Base-by-base conservation (phyloP, 2,329 filamentous ascomycete genomes). In the Clonostachys sp. region DNA sequence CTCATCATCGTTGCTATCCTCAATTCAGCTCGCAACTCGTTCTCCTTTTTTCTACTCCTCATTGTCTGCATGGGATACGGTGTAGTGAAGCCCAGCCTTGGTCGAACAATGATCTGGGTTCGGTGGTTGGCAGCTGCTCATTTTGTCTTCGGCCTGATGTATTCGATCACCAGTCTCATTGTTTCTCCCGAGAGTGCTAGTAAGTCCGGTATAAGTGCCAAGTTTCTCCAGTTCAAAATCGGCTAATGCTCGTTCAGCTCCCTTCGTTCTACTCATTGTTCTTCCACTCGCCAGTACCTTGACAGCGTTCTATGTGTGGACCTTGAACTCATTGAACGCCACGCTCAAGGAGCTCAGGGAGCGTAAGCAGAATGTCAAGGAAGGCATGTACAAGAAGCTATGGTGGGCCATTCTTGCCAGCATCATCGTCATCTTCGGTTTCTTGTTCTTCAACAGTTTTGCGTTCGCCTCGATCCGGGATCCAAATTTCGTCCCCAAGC, bases 51-150 rank as follows among this genome's bases (percentile, higher is more conserved):
- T 75, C 75, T 99, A 44, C 79, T 99, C 9, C 83, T 99, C 46
- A 97, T 99, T 56, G 94, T 99, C 34, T 99, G 94, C 67, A 99
- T 99, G 94, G 94, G 94, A 34, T 99, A 99, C 59, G 94, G 94
- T 57, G 95, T 99, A 20, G 95, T 99, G 55, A 97, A 97, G 71
- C 88, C 86, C 3, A 90, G 87, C 3, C 79, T 99, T 5, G 94
- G 94, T 49, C 88, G 86, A 60, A 91, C 91, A 12, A 99, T 99
- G 94, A 83, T 92, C 55, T 92, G 89, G 59, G 91, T 96, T 41
- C 89, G 94, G 50, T 88, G 87, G 72, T 81, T 99, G 16, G 94
- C 94, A 14, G 86, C 91, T 52, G 89, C 86, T 3, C 94, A 99
- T 68, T 99, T 99, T 61, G 74, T 95, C 45, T 99, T 99, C 58